These are phyloP conservation scores for Candida michaelii DNA, from an alignment of 805 yeast genomes.

Conservation along the genomic window DNA sequence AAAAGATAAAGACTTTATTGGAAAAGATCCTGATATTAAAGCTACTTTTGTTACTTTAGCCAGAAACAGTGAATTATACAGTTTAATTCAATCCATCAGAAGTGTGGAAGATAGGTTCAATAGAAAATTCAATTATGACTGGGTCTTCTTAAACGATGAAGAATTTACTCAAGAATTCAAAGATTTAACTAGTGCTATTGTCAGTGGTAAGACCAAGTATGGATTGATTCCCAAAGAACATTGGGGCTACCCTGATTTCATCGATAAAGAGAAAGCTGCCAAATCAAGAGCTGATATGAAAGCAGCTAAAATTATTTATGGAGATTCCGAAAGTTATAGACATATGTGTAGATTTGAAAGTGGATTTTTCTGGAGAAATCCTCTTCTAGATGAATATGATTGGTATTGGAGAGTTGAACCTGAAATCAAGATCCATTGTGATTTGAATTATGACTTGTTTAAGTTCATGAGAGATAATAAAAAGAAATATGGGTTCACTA, in stretches of 20 bases:
- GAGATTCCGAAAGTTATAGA: slow-evolving; percentile 60
- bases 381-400: slow-evolving; percentile 53
- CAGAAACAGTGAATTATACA: slow-evolving; percentile 61
- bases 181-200: slow-evolving; percentile 47
- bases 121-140: slow-evolving; percentile 61
- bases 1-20: slow-evolving; percentile 10
- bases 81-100: slow-evolving; percentile 58
- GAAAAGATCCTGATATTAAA: slow-evolving; percentile 36
- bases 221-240: slow-evolving; percentile 61
- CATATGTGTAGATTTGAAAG: slow-evolving; percentile 60
- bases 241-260: slow-evolving; percentile 71
- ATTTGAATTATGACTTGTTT: slow-evolving; percentile 63
- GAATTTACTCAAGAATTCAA: slow-evolving; percentile 61
- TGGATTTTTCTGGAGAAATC: slow-evolving; percentile 63
- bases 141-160: slow-evolving; percentile 76
- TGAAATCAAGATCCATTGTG: slow-evolving; percentile 59
- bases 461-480: slow-evolving; percentile 54
- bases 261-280: slow-evolving; percentile 42
- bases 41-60: slow-evolving; percentile 74
- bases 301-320: slow-evolving; percentile 50
- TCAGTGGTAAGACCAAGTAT: slow-evolving; percentile 58
- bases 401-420: slow-evolving; percentile 83
- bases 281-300: slow-evolving; percentile 45
- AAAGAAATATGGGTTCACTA: slow-evolving; percentile 65
- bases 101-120: slow-evolving; percentile 70